A percentile compares a stretch with the other conserved stretches of the same genome.
Evolutionary conservation across 768 basidiomycete species (phyloP).

Genomic region (Chalciporus piperatus): DNA sequence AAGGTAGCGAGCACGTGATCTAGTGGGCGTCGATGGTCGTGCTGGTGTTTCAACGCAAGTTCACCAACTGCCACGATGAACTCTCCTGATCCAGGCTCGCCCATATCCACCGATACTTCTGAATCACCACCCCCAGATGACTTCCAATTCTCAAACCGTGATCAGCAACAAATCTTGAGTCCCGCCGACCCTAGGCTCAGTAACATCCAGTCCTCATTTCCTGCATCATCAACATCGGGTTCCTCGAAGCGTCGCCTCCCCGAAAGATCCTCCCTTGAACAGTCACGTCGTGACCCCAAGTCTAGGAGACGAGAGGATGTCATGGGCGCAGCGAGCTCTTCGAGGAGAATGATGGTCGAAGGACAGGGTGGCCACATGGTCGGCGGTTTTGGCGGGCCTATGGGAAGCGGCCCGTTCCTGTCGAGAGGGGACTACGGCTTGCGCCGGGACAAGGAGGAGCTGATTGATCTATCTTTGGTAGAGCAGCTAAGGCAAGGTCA

Average conservation of each 20-base stretch:
- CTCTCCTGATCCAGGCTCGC: constrained; percentile 37
- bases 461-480: constrained; percentile 48
- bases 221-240: constrained; percentile 18
- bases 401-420: constrained; percentile 20
- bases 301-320: constrained; percentile 48
- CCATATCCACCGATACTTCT: constrained; percentile 37
- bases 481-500: constrained; percentile 56
- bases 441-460: constrained; percentile 56
- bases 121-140: constrained; percentile 37
- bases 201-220: constrained; percentile 20
- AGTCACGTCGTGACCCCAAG: constrained; percentile 49
- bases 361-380: constrained; percentile 15
- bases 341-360: constrained; percentile 25
- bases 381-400: constrained; percentile 6
- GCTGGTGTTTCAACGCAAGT: neutral
- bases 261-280: constrained; percentile 41
- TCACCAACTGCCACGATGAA: constrained; percentile 26
- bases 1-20: constrained; percentile 19
- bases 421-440: constrained; percentile 36
- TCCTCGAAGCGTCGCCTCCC: constrained; percentile 54
- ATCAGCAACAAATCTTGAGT: constrained; percentile 25
- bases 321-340: constrained; percentile 17
- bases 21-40: neutral
- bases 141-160: constrained; percentile 29
- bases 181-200: constrained; percentile 19